phyloP scores from a whole-genome alignment of 1,284 basidiomycete genomes.

The Hemileia vastatrix region DNA sequence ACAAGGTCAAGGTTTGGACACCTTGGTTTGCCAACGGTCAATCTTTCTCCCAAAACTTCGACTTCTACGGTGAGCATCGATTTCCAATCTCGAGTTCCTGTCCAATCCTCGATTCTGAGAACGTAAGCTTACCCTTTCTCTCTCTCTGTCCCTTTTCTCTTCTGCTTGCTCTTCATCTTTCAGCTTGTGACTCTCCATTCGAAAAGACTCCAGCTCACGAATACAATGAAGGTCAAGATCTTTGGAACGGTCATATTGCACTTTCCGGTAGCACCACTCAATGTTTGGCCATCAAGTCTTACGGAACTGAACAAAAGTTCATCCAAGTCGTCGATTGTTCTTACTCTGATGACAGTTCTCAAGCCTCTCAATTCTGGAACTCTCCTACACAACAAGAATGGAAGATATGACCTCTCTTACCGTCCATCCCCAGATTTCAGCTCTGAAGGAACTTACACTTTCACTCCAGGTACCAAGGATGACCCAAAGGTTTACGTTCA shows the following conservation, averaged over 20 bases:
- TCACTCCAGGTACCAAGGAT: no score
- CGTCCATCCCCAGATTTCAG: no score
- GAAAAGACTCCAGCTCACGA: not conserved
- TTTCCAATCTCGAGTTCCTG: no score
- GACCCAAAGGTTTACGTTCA: no score
- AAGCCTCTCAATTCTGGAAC: not conserved
- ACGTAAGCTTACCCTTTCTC: no score
- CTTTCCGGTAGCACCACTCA: not conserved
- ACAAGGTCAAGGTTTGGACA: not conserved
- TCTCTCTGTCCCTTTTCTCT: no score
- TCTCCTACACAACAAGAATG: not conserved
- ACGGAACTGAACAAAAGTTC: not conserved
- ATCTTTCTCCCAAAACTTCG: not conserved
- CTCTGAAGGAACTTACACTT: no score
- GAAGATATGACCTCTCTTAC: no score
- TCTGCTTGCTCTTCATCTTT: no score
- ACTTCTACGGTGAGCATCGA: not conserved
- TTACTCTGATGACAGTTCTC: not conserved
- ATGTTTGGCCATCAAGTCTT: not conserved
- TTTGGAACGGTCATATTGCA: not conserved
- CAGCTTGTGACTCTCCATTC: not conserved
- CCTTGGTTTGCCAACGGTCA: not conserved
- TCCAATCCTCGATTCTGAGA: no score
- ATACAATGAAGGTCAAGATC: not conserved
- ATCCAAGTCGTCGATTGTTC: not conserved